Base-by-base conservation (phyloP, 2,329 filamentous ascomycete genomes). In the Neofusicoccum cordaticola region DNA sequence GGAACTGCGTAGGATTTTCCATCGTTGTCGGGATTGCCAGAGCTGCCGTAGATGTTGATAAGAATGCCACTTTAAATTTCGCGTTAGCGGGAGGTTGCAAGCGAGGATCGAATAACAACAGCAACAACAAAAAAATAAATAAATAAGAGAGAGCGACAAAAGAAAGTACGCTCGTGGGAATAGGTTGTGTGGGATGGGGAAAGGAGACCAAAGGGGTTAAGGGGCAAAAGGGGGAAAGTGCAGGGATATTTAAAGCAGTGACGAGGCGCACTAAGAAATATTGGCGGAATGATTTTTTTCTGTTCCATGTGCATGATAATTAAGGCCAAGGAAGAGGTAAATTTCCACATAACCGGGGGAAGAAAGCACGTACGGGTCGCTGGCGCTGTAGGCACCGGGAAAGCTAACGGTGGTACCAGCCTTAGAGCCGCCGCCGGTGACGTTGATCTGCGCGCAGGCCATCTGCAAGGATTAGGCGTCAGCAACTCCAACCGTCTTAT, bases 1-100 rank as follows among this genome's bases (percentile, higher is more conserved):
- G 70, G 70, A 35, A 71, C 68, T 65, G 66, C 62, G 52, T 71
- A 71, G 22, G 68, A 65, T 27, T 66, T 60, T 42, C 67, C 67
- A 42, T 62, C 63, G 15, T 67, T 67, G 35, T 31, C 64, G 5
- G 70, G 70, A 44, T 70, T 51, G 12, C 70, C 68, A 51, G 48
- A 52, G 34, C 17, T 31, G 19, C 68, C 65, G 52, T 71, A 71
- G 39, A 71, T 70, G 62, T 47, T 66, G 51, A 71, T 63, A 6
- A 69, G 51, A 34, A 71, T 70, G 31, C 70, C 70, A 17, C 65
- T 66, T 31, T 31, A 7, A 31, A 31, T 5, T 31, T 5, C 27
- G 1, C 27, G 27, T 60, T 51, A 61, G 57, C 42, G 11, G 31
- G 35, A 31, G 9, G 15, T 56, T 17, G 52, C 37, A 39, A 35